A percentile compares a stretch with the other conserved stretches of the same genome.
Evolutionary conservation across 1,284 basidiomycete species (phyloP).

Genomic region (Irpex sp.): DNA sequence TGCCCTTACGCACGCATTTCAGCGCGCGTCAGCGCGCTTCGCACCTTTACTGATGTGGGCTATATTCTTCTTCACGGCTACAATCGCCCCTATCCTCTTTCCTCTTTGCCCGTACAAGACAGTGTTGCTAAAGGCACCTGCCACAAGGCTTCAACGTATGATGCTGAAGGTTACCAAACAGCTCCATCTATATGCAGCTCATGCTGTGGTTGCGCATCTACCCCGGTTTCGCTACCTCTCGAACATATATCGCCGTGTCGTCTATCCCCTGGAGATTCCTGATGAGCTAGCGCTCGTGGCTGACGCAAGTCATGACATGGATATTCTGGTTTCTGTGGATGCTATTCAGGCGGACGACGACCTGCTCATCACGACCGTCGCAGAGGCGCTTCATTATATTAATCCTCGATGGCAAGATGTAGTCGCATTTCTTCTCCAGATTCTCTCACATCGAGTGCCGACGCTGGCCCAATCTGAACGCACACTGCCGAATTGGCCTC

Average conservation of each 20-base stretch:
- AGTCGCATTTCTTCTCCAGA: neutral
- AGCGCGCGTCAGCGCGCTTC: no score
- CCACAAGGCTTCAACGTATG: no score
- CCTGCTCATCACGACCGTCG: neutral
- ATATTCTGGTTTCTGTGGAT: neutral
- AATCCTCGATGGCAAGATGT: neutral
- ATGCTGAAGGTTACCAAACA: no score
- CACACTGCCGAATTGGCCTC: no score
- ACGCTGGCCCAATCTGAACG: no score
- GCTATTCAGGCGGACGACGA: neutral
- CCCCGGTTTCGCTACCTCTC: no score
- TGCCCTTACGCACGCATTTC: no score
- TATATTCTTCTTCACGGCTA: neutral
- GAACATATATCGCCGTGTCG: no score
- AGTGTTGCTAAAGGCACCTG: neutral
- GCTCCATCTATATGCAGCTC: no score
- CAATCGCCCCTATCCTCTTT: neutral
- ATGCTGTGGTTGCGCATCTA: no score
- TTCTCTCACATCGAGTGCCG: neutral
- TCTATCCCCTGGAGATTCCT: no score
- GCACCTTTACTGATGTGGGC: neutral
- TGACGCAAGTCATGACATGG: neutral
- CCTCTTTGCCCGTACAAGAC: neutral
- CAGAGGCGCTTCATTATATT: neutral
- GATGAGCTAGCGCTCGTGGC: no score